Percentiles rank a stretch among this genome's conserved stretches.
Conservation (phyloP, 2,329 filamentous ascomycete species). For the Metarhizium guizhouense region DNA sequence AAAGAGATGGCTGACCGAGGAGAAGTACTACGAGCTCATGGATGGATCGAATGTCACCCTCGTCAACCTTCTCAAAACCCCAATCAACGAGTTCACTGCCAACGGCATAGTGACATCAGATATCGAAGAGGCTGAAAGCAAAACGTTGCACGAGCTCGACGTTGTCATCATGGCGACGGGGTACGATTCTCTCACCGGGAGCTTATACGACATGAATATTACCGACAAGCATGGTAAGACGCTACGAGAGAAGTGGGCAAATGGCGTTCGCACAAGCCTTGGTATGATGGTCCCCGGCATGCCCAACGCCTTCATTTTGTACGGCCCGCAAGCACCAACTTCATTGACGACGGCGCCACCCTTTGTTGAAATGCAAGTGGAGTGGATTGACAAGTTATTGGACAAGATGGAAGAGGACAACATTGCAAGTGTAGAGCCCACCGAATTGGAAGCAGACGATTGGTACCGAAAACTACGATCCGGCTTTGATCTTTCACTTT, state of each 20-base stretch:
- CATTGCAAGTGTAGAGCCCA: background rate
- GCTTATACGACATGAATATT: constrained; percentile 14
- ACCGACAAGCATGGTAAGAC: constrained; percentile 7
- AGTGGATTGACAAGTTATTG: constrained; percentile 10
- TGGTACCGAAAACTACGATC: background rate
- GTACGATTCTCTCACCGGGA: constrained; percentile 14
- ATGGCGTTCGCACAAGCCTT: constrained; percentile 12
- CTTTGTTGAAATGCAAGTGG: constrained; percentile 14
- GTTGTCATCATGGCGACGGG: constrained; percentile 11
- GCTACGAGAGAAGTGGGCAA: constrained; percentile 9
- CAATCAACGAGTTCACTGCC: background rate
- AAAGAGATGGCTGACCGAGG: background rate
- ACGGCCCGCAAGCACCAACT: constrained; percentile 15
- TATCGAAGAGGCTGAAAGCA: background rate
- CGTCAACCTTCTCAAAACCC: background rate
- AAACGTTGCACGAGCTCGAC: background rate
- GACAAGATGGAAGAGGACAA: constrained; percentile 7
- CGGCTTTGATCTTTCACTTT: constrained; percentile 1
- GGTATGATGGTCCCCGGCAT: constrained; percentile 13
- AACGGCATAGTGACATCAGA: background rate
- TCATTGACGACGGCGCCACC: constrained; percentile 11
- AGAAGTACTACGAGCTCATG: background rate
- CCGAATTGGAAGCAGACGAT: background rate
- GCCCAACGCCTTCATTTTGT: constrained; percentile 16
- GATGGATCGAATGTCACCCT: background rate